Base-by-base conservation (phyloP, 768 basidiomycete species). In the Suillus paluster region DNA sequence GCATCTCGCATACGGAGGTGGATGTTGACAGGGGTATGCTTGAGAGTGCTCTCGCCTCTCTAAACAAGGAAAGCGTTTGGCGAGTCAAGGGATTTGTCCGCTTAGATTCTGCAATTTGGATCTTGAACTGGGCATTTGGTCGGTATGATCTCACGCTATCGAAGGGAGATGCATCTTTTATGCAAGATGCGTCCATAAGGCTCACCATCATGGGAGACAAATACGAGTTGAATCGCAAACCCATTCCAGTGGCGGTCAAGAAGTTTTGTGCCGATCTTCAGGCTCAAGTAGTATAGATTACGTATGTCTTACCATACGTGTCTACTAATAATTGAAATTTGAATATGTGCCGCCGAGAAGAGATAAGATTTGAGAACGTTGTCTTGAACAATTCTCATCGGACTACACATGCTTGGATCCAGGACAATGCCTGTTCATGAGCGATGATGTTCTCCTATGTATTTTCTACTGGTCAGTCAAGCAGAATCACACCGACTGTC, bases 71-170 rank as follows among this genome's bases (percentile, higher is more conserved):
- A 69, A 74, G 77, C 1, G 78, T 93, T 10, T 95, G 90, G 86
- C 77, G 91, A 65, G 89, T 96, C 38, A 98, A 98, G 71, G 96
- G 95, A 19, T 94, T 95, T 68, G 81, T 96, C 25, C 83, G 82
- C 42, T 72, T 92, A 7, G 66, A 66, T 27, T 65, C 69, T 3
- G 74, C 77, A 9, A 67, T 76, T 64, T 72, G 82, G 70, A 90
- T 95, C 62, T 68, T 97, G 62, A 98, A 98, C 71, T 98, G 94
- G 94, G 95, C 95, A 8, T 98, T 97, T 77, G 93, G 93, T 15
- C 84, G 95, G 44, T 88, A 84, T 71, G 92, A 95, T 30, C 75
- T 90, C 44, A 82, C 87, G 78, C 73, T 41, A 73, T 73, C 1
- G 74, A 75, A n/a, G 36, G 67, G 64, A 38, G 55, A 66, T 52